Conservation (phyloP, 176 grass and related monocot species). For the Lolium multiflorum region DNA sequence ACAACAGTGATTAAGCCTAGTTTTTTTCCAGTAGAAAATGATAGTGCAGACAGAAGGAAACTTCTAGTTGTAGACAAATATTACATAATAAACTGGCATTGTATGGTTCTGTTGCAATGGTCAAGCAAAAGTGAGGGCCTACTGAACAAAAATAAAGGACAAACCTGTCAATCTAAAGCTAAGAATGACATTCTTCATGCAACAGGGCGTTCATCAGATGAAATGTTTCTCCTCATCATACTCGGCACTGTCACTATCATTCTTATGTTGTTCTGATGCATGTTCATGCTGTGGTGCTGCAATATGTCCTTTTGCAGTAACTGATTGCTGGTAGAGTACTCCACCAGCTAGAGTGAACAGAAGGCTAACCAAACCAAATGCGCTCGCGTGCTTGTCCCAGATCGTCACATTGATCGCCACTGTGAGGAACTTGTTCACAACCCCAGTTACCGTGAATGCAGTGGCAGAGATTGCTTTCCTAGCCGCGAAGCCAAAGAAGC, state of each 20-base stretch:
- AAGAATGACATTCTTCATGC: slow-evolving; percentile 41
- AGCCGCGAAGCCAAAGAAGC: slow-evolving; percentile 84
- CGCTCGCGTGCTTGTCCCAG: slow-evolving; percentile 76
- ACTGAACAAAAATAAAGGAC: slow-evolving; percentile 32
- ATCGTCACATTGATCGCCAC: slow-evolving; percentile 86
- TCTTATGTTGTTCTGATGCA: slow-evolving; percentile 27
- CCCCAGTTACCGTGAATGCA: slow-evolving; percentile 86
- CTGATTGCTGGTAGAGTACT: slow-evolving; percentile 81
- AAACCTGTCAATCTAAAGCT: slow-evolving; percentile 28
- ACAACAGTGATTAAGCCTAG: neutral
- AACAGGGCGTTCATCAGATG: slow-evolving; percentile 37
- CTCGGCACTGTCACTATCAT: slow-evolving; percentile 23
- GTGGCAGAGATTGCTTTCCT: slow-evolving; percentile 85
- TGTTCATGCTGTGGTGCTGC: slow-evolving; percentile 3
- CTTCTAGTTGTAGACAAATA: neutral
- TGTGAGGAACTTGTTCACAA: slow-evolving; percentile 86
- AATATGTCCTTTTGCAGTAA: slow-evolving; percentile 53
- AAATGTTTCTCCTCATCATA: slow-evolving; percentile 61
- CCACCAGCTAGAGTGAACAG: slow-evolving; percentile 74
- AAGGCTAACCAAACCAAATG: slow-evolving; percentile 61
- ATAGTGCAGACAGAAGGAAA: neutral
- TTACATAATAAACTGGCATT: slow-evolving; percentile 7
- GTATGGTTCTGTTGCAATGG: slow-evolving; percentile 22
- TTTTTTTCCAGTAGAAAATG: slow-evolving; percentile 15
- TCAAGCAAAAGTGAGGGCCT: neutral